phyloP scores from a whole-genome alignment of 2,329 filamentous ascomycete species.

The Paraconiothyrium sp. region DNA sequence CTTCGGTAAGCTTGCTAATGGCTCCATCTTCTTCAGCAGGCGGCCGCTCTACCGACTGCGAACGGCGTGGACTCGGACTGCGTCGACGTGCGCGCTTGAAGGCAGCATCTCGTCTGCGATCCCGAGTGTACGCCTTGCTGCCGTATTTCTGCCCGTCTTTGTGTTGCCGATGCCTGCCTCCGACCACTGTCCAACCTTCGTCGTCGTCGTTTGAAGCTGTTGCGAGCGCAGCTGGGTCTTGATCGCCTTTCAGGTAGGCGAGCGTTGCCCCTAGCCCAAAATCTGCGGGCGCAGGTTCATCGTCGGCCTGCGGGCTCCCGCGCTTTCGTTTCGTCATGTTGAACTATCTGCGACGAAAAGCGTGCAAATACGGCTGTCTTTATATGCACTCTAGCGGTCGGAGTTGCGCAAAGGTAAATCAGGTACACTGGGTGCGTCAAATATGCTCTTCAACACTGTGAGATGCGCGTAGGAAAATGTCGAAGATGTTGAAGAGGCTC shows the following conservation, averaged over 20 bases:
- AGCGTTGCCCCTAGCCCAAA: slow-evolving; percentile 43
- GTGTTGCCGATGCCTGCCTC: slow-evolving; percentile 19
- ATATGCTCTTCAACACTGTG: neutral
- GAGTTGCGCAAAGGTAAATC: neutral
- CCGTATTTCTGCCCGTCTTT: slow-evolving; percentile 29
- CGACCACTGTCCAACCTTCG: slow-evolving; percentile 43
- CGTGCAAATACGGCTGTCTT: neutral
- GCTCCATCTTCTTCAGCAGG: slow-evolving; percentile 4
- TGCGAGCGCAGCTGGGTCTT: slow-evolving; percentile 22
- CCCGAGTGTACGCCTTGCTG: neutral
- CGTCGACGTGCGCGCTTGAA: slow-evolving; percentile 1
- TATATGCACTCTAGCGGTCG: neutral
- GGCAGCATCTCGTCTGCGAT: slow-evolving; percentile 8
- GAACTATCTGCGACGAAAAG: neutral
- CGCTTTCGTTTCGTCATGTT: slow-evolving; percentile 46
- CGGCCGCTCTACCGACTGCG: slow-evolving; percentile 5
- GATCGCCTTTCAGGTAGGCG: slow-evolving; percentile 35
- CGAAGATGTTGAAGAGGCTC: neutral
- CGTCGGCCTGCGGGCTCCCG: slow-evolving; percentile 21
- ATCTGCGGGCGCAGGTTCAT: slow-evolving; percentile 29
- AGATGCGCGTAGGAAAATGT: neutral
- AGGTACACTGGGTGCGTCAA: neutral
- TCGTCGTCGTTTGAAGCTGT: slow-evolving; percentile 22
- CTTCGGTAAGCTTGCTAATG: slow-evolving; percentile 7
- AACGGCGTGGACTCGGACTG: slow-evolving; percentile 11